Base-by-base conservation (phyloP, 352 stramenopile genomes). In the Albugo laibachii region DNA sequence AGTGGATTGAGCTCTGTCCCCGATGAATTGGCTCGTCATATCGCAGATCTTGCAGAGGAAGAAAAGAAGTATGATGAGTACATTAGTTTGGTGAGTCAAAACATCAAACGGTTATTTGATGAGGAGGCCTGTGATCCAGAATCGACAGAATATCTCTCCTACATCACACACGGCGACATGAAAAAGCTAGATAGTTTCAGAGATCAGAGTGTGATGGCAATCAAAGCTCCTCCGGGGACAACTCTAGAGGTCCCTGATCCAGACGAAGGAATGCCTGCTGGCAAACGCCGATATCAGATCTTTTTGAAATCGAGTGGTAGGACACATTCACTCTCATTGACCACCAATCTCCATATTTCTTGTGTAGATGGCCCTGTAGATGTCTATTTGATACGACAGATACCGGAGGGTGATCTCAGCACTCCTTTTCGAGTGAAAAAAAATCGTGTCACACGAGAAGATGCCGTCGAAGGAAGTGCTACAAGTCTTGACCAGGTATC, bases 231-330 rank as follows among this genome's bases (percentile, higher is more conserved):
- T 16, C 65, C 83, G 6, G 89, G 92, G 37, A 97, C 92, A 42
- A 95, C 79, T 37, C 64, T 97, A 36, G 92, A 97, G 60, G 87
- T 97, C 5, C 92, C 88, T 13, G 80, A 97, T 54, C 87, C 86
- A 6, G 85, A 97, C 47, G 81, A 97, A 62, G 87, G 82, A n/a
- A 95, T 96, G 79, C 63, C 72, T 14, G 58, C 57, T 15, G 86
- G 86, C 14, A 80, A 83, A 36, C 65, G 85, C 43, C 77, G 81
- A 36, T 97, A 92, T 62, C 82, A 97, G 59, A 95, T 97, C 51
- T 96, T 92, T 38, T 60, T 97, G n/a, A 91, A 92, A 52, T 87
- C 71, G 35, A 79, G 70, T 63, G 74, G 74, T 86, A 36, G 24
- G 24, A 10, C 18, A 48, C 13, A 49, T 41, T 20, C 31, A 11